phyloP scores from a whole-genome alignment of 2,329 filamentous ascomycete genomes.

The Reticulascus tulasneorum region DNA sequence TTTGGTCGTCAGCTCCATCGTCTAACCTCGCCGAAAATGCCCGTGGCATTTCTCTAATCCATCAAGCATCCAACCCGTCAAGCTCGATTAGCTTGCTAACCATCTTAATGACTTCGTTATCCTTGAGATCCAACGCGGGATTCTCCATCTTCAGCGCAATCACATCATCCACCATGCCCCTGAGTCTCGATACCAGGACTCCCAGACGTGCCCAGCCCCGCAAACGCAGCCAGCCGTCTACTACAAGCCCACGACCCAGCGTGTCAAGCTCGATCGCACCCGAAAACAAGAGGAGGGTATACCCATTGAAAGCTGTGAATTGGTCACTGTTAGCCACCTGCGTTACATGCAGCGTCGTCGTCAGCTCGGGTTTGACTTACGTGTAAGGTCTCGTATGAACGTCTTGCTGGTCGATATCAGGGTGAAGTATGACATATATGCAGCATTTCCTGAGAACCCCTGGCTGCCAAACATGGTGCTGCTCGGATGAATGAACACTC shows the following conservation, averaged over 20 bases:
- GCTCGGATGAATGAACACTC: conserved; percentile 89
- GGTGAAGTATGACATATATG: conserved; percentile 84
- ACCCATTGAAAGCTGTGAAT: conserved; percentile 73
- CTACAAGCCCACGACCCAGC: conserved; percentile 76
- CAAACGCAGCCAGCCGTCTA: conserved; percentile 85
- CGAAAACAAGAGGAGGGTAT: conserved; percentile 81
- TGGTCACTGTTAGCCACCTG: not conserved
- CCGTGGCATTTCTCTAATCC: not conserved
- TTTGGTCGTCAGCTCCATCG: not conserved
- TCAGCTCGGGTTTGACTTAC: no score
- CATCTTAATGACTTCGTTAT: conserved; percentile 67
- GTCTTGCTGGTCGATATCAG: conserved; percentile 91
- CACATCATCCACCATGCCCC: conserved; percentile 82
- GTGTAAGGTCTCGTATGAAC: conserved; percentile 86
- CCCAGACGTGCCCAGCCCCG: conserved; percentile 94
- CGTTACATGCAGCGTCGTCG: not conserved
- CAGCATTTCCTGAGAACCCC: conserved; percentile 67
- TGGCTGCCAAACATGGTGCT: conserved; percentile 84
- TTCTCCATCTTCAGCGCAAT: conserved; percentile 78
- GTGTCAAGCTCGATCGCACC: conserved; percentile 84
- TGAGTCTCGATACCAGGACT: conserved; percentile 76
- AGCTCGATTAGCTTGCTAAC: conserved; percentile 82
- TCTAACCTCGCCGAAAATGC: not conserved
- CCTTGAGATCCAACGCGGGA: conserved; percentile 55
- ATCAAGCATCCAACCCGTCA: conserved; percentile 73